These are phyloP conservation scores for Leishmania martiniquensis DNA, from an alignment of 208 protist genomes.

Conservation along the genomic window DNA sequence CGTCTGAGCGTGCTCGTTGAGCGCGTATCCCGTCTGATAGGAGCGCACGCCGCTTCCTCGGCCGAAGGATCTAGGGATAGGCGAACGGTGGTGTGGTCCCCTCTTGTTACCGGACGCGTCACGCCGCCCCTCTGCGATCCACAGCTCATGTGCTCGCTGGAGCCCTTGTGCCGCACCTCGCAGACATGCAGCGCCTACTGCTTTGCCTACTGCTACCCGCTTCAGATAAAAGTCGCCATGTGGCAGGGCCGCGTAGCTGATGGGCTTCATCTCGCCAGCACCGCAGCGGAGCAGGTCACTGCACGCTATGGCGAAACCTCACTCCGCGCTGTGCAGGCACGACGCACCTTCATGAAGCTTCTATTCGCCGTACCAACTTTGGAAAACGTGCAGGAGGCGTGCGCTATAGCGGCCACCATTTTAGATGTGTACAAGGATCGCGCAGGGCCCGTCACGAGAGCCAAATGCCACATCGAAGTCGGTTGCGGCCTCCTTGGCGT, in stretches of 20 bases:
- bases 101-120: slow-evolving; percentile 47
- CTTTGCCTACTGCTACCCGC: slow-evolving; percentile 66
- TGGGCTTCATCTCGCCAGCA: slow-evolving; percentile 48
- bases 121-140: slow-evolving; percentile 60
- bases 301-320: slow-evolving; percentile 34
- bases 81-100: slow-evolving; percentile 42
- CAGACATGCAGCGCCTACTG: slow-evolving; percentile 54
- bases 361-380: slow-evolving; percentile 44
- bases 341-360: slow-evolving; percentile 30
- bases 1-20: slow-evolving; percentile 50
- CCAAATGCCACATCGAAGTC: slow-evolving; percentile 65
- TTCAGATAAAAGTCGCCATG: slow-evolving; percentile 61
- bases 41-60: slow-evolving; percentile 22
- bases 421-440: slow-evolving; percentile 48
- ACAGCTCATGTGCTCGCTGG: slow-evolving; percentile 38
- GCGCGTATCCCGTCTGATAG: slow-evolving; percentile 64
- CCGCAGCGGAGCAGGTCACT: slow-evolving; percentile 29
- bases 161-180: slow-evolving; percentile 46
- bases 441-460: slow-evolving; percentile 62
- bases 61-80: background rate
- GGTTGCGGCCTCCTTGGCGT: slow-evolving; percentile 64
- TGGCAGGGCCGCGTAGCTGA: slow-evolving; percentile 59
- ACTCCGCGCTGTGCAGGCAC: slow-evolving; percentile 50
- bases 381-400: slow-evolving; percentile 45
- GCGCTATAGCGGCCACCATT: slow-evolving; percentile 36